Evolutionary conservation across 768 basidiomycete genomes (phyloP), one percentile per base, ranked within the genome.

Genomic region (Rhodotorula toruloides): DNA sequence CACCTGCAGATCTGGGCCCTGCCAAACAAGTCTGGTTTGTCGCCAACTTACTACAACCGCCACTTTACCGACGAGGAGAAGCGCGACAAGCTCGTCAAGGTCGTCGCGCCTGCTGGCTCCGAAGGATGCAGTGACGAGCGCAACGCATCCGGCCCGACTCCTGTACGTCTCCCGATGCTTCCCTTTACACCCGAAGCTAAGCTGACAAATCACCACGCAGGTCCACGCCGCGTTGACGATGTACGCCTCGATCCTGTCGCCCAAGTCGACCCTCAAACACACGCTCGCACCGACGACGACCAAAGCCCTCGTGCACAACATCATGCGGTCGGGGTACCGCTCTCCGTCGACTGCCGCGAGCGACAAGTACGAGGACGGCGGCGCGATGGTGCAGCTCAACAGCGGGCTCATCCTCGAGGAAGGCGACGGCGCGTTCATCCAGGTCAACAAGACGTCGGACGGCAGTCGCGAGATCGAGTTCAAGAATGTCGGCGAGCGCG

Each of bases 371-470:
- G 70, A 71, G 55, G 82, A 85, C 0, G 77, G 73, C 3, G 90
- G 89, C 0, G 85, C 84, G 0, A 78, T 77, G 27, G 76, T 94
- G 54, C 83, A 78, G 67, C 75, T 93, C 14, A 76, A 75, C 40
- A 79, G 79, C 13, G 75, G 78, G 63, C 63, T 85, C 7, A 84
- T 82, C 44, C 77, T 94, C 58, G 83, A 83, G 39, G 93, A 97
- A 73, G 93, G 93, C 0, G 93, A 97, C 74, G 91, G 90, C 0
- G 85, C 86, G 19, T 97, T 91, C 77, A 76, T 94, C 50, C 81
- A 83, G 2, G 83, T 74, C 0, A 69, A 79, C 3, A 39, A 3
- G 16, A 17, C 10, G 6, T 31, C 29, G 34, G 61, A 32, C 3
- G 77, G 79, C 0, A 81, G 79, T 0, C 81, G 83, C 29, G 79